Percentiles rank a stretch among this genome's conserved stretches.
phyloP scores from a whole-genome alignment of 176 grass and related monocot species.

The Olyra latifolia region DNA sequence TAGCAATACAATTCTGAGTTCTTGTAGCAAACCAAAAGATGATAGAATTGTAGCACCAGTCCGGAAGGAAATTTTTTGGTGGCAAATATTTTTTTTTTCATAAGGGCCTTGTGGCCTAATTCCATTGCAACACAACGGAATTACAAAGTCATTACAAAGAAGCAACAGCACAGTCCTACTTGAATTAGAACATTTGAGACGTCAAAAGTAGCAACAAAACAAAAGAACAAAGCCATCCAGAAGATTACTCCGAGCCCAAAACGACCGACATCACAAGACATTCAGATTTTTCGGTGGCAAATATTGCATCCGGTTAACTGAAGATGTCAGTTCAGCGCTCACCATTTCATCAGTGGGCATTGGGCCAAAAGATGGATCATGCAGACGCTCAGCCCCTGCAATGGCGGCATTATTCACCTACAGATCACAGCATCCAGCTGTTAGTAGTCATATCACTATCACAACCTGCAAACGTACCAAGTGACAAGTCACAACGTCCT shows the following conservation, averaged over 20 bases:
- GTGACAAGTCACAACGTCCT: neutral
- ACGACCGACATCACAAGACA: too few species aligned
- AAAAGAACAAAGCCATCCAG: too few species aligned
- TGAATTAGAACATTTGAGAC: too few species aligned
- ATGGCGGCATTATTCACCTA: slow-evolving; percentile 45
- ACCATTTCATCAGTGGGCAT: slow-evolving; percentile 4
- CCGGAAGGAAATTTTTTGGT: too few species aligned
- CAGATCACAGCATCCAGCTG: neutral
- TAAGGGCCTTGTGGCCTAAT: too few species aligned
- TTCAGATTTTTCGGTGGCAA: neutral
- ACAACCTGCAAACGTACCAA: neutral
- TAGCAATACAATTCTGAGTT: neutral
- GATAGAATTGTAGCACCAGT: too few species aligned
- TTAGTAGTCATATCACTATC: neutral
- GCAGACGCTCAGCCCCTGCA: neutral
- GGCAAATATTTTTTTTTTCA: neutral
- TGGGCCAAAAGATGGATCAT: neutral
- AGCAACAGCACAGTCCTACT: too few species aligned
- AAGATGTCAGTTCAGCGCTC: neutral
- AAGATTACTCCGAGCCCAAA: too few species aligned
- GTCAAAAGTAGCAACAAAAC: too few species aligned
- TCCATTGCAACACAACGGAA: too few species aligned
- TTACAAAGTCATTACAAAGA: too few species aligned
- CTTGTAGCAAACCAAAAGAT: neutral
- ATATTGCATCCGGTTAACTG: neutral